phyloP scores from a whole-genome alignment of 73 alveolate species.

The Paramecium caudatum region DNA sequence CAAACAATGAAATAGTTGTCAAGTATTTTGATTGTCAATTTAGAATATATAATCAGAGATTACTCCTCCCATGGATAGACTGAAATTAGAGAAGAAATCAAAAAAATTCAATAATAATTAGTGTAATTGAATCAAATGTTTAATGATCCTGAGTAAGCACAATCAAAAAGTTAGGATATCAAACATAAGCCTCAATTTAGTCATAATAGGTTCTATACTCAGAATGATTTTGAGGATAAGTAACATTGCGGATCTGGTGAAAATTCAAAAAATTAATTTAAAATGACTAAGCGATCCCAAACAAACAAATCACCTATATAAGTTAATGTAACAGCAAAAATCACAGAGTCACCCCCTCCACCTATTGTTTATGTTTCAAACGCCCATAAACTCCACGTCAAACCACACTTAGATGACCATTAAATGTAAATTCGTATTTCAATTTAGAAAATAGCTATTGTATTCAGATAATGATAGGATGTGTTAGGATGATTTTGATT shows the following conservation, averaged over 20 bases:
- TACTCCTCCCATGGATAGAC: not conserved
- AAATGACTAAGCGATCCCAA: not conserved
- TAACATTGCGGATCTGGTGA: not conserved
- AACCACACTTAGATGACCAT: slow-evolving; percentile 57
- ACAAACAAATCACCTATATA: slow-evolving; percentile 19
- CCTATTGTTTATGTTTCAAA: not conserved
- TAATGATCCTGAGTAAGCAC: not conserved
- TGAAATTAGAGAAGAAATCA: slow-evolving; percentile 53
- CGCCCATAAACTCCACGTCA: not conserved
- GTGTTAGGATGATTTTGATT: slow-evolving; percentile 1
- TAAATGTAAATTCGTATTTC: not conserved
- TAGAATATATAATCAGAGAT: slow-evolving; percentile 18
- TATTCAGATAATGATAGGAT: slow-evolving; percentile 17
- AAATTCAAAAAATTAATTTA: slow-evolving; percentile 25
- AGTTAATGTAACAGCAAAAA: slow-evolving; percentile 33
- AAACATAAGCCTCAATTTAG: not conserved
- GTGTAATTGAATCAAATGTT: slow-evolving; percentile 20
- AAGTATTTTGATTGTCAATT: not conserved
- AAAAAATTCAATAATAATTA: slow-evolving; percentile 7
- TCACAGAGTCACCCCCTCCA: slow-evolving; percentile 63
- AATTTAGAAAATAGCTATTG: not conserved
- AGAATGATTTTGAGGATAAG: slow-evolving; percentile 40
- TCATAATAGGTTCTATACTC: slow-evolving; percentile 51
- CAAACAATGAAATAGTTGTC: slow-evolving; percentile 29
- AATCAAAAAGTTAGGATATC: slow-evolving; percentile 25